Percentiles rank a stretch among this genome's conserved stretches.
These are phyloP conservation scores for Metschnikowia amazonensis DNA, from an alignment of 805 yeast genomes.

Conservation along the genomic window DNA sequence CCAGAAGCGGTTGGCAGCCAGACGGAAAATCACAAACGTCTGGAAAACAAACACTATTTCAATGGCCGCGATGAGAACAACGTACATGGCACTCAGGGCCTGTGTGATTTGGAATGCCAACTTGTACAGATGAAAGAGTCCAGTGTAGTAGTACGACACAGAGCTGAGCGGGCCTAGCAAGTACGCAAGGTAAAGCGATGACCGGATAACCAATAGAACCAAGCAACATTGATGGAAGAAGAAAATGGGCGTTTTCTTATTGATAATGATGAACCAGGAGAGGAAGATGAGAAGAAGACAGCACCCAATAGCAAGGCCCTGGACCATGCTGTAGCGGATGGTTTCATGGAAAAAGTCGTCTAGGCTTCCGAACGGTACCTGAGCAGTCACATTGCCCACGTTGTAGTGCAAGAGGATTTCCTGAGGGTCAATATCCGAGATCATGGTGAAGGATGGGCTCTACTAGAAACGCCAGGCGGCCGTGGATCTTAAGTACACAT, in stretches of 20 bases:
- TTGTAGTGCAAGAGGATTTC: conserved; percentile 12
- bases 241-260: conserved; percentile 65
- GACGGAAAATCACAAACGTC: conserved; percentile 62
- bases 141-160: conserved; percentile 40
- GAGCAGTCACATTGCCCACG: conserved; percentile 6
- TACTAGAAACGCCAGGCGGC: background rate
- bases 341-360: conserved; percentile 6
- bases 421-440: conserved; percentile 9
- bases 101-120: conserved; percentile 47
- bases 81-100: conserved; percentile 58
- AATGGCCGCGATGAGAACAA: conserved; percentile 56
- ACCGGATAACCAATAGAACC: conserved; percentile 52
- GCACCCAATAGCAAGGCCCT: conserved; percentile 17
- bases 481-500: background rate
- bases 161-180: conserved; percentile 51
- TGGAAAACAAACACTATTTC: conserved; percentile 70
- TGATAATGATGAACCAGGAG: conserved; percentile 28
- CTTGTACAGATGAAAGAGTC: conserved; percentile 25
- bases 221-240: conserved; percentile 65
- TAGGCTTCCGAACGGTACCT: conserved; percentile 12
- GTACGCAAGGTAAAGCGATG: conserved; percentile 55
- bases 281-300: conserved; percentile 14
- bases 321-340: conserved; percentile 10
- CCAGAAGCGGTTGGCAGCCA: conserved; percentile 45
- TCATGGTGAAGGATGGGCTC: conserved; percentile 5